phyloP scores from a whole-genome alignment of 768 basidiomycete genomes.

The Rhodotorula babjevae region DNA sequence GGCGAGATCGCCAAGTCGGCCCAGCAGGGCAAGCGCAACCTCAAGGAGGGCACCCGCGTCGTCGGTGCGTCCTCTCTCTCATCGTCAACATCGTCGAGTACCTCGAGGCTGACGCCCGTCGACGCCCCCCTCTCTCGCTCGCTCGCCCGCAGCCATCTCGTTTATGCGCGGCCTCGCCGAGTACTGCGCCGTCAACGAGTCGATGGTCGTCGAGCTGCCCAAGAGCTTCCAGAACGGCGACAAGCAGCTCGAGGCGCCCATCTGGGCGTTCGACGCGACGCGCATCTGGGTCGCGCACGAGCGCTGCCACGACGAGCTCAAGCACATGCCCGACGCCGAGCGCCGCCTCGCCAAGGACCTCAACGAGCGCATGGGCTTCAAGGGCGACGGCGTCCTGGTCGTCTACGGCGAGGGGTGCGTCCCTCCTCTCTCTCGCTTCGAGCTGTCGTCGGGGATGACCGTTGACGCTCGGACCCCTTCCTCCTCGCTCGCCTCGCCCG shows the following conservation, averaged over 20 bases:
- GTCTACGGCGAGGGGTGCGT: slow-evolving; percentile 31
- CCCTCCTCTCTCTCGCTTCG: too few species aligned
- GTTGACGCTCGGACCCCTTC: not conserved
- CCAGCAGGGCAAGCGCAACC: not conserved
- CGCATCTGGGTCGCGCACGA: slow-evolving; percentile 12
- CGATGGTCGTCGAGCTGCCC: not conserved
- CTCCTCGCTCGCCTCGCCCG: not conserved
- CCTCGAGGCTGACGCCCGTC: not conserved
- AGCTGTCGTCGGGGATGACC: not conserved
- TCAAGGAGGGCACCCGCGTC: not conserved
- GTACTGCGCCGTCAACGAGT: slow-evolving; percentile 16
- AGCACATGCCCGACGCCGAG: slow-evolving; percentile 6
- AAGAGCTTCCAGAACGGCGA: not conserved
- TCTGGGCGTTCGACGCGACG: not conserved
- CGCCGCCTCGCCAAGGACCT: not conserved
- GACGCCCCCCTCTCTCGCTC: too few species aligned
- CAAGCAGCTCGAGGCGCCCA: not conserved
- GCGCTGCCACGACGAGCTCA: slow-evolving; percentile 1
- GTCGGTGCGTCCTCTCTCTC: not conserved
- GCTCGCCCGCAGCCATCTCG: not conserved
- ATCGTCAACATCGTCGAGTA: not conserved
- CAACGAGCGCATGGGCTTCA: slow-evolving; percentile 22
- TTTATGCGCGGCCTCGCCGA: slow-evolving; percentile 11
- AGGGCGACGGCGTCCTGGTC: slow-evolving; percentile 2
- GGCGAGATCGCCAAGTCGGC: not conserved